These are phyloP conservation scores for Turritis glabra DNA, from an alignment of 345 rosid genomes.

Conservation along the genomic window DNA sequence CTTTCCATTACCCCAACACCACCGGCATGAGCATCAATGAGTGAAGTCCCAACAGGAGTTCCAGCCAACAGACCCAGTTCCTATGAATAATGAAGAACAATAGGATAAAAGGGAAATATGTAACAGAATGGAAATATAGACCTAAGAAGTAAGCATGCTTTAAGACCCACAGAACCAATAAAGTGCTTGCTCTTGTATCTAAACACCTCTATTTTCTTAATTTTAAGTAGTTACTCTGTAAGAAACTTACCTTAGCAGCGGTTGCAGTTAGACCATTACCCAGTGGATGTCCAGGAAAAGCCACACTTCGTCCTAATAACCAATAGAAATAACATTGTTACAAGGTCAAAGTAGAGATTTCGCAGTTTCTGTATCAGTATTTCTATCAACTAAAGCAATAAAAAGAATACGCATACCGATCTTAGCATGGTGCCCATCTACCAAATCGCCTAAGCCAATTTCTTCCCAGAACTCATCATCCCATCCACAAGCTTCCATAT, in stretches of 20 bases:
- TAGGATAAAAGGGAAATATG: slow-evolving; percentile 9
- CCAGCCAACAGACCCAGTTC: slow-evolving; percentile 81
- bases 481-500: slow-evolving; percentile 99
- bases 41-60: slow-evolving; percentile 85
- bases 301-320: slow-evolving; percentile 84
- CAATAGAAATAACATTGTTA: neutral
- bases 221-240: slow-evolving; percentile 48
- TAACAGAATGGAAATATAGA: slow-evolving; percentile 5
- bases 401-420: slow-evolving; percentile 57
- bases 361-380: neutral
- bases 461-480: slow-evolving; percentile 99
- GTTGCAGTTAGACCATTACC: slow-evolving; percentile 86
- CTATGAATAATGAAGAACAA: slow-evolving; percentile 44
- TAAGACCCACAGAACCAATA: neutral
- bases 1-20: slow-evolving; percentile 97
- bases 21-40: slow-evolving; percentile 99
- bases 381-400: slow-evolving; percentile 4
- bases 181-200: slow-evolving; percentile 1
- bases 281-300: slow-evolving; percentile 94
- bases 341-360: neutral
- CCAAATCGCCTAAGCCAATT: slow-evolving; percentile 91
- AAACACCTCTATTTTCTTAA: slow-evolving; percentile 37
- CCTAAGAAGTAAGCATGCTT: neutral
- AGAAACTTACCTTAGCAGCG: slow-evolving; percentile 87
- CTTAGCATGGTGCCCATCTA: slow-evolving; percentile 95